These are phyloP conservation scores for Aspergillus sp. DNA, from an alignment of 2,329 filamentous ascomycete species.

Conservation along the genomic window DNA sequence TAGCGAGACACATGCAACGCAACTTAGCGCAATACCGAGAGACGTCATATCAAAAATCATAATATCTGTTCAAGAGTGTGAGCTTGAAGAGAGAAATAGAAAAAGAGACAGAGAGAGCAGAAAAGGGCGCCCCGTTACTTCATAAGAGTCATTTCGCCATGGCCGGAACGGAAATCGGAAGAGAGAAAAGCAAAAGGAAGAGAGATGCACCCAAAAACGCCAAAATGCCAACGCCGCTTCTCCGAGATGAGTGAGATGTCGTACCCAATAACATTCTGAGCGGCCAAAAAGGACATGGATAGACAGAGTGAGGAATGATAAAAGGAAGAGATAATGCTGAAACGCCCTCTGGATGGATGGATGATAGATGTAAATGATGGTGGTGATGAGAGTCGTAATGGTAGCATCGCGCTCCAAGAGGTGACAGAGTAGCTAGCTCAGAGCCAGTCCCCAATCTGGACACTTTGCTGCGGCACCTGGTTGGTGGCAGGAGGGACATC, in stretches of 20 bases:
- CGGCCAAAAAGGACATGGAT: background rate
- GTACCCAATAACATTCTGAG: slow-evolving; percentile 8
- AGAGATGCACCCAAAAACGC: slow-evolving; percentile 17
- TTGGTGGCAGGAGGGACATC: slow-evolving; percentile 29
- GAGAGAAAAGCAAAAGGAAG: background rate
- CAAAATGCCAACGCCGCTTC: slow-evolving; percentile 24
- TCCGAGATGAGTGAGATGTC: slow-evolving; percentile 1
- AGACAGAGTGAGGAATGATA: slow-evolving; percentile 4
- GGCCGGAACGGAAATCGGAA: slow-evolving; percentile 2
- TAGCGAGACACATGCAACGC: background rate
- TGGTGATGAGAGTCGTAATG: background rate
- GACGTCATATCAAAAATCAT: background rate
- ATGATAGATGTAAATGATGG: slow-evolving; percentile 8
- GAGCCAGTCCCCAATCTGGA: slow-evolving; percentile 39
- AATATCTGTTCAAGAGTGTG: background rate
- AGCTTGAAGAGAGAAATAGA: slow-evolving; percentile 1
- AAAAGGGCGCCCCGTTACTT: slow-evolving; percentile 19
- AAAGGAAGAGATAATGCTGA: slow-evolving; percentile 12
- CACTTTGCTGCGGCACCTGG: slow-evolving; percentile 22
- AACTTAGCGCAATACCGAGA: background rate
- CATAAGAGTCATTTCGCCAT: slow-evolving; percentile 27
- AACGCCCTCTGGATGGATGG: slow-evolving; percentile 12
- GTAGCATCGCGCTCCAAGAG: background rate
- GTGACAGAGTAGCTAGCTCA: slow-evolving; percentile 18
- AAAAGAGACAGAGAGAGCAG: background rate